Percentiles rank a stretch among this genome's conserved stretches.
Conservation (phyloP, 208 protist species). For the Leishmania tropica region DNA sequence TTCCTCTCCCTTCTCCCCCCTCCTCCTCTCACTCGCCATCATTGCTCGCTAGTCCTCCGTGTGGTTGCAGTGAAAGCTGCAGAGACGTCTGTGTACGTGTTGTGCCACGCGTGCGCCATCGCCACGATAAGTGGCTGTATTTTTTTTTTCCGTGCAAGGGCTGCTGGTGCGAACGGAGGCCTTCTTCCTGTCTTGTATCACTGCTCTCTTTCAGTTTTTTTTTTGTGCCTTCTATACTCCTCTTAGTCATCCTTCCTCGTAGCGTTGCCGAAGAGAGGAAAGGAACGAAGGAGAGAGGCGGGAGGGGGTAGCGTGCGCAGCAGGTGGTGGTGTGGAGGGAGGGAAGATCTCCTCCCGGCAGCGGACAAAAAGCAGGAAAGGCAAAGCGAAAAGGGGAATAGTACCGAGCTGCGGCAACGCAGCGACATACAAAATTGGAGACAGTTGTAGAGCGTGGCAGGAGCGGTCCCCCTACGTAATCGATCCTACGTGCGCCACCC, state of each 20-base stretch:
- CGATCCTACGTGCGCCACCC: not conserved
- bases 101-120: not conserved
- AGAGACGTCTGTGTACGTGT: not conserved
- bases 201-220: not conserved
- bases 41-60: not conserved
- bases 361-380: not conserved
- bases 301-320: not conserved
- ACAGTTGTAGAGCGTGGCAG: not conserved
- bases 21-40: not conserved
- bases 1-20: not conserved
- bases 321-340: not conserved
- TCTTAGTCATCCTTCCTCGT: too few species aligned
- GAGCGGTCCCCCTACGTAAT: not conserved
- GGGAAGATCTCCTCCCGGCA: not conserved
- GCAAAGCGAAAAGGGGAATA: not conserved
- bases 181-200: not conserved
- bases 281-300: not conserved
- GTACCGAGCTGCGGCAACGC: not conserved
- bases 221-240: not conserved
- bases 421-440: not conserved
- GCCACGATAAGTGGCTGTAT: not conserved
- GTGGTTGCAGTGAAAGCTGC: not conserved
- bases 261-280: not conserved
- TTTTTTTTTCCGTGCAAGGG: not conserved
- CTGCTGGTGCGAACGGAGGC: not conserved